Evolutionary conservation across 495 filamentous ascomycete genomes (phyloP).

Genomic region (Pyrenopolyporus hunteri): DNA sequence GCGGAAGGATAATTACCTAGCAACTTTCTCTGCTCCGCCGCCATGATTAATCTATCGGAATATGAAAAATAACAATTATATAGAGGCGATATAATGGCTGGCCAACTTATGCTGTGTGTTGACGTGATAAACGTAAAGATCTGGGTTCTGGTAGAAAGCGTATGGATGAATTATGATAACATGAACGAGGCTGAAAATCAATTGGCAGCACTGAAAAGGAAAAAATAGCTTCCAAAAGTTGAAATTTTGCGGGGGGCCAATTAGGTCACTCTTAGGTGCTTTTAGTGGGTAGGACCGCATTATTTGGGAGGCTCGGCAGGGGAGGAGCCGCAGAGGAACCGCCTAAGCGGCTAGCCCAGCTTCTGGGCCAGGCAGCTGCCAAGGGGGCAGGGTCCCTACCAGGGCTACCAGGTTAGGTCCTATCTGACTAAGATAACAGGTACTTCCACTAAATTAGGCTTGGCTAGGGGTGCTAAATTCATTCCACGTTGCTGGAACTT

Average conservation of each 20-base stretch:
- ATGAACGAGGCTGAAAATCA: constrained; percentile 37
- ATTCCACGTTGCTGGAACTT: constrained; percentile 29
- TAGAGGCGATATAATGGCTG: too few relatives aligned
- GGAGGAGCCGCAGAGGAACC: background rate
- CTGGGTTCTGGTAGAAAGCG: too few relatives aligned
- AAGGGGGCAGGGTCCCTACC: constrained; percentile 23
- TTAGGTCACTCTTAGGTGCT: constrained; percentile 14
- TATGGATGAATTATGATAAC: constrained; percentile 11
- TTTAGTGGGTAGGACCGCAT: constrained; percentile 13
- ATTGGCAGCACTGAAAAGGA: constrained; percentile 3
- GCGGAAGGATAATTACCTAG: constrained; percentile 65
- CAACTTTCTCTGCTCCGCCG: constrained; percentile 93
- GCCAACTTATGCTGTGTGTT: too few relatives aligned
- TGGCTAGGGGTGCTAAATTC: constrained; percentile 16
- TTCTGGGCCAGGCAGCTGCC: background rate
- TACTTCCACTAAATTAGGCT: background rate
- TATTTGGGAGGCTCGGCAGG: constrained; percentile 19
- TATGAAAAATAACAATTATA: too few relatives aligned
- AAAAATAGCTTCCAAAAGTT: constrained; percentile 4
- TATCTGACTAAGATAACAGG: background rate
- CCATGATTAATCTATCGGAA: too few relatives aligned
- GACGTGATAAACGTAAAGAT: background rate
- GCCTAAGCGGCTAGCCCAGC: too few relatives aligned
- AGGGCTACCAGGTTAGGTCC: constrained; percentile 13
- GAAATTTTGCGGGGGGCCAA: constrained; percentile 41